phyloP scores from a whole-genome alignment of 176 grass and related monocot species.

The Elaeis guineensis region DNA sequence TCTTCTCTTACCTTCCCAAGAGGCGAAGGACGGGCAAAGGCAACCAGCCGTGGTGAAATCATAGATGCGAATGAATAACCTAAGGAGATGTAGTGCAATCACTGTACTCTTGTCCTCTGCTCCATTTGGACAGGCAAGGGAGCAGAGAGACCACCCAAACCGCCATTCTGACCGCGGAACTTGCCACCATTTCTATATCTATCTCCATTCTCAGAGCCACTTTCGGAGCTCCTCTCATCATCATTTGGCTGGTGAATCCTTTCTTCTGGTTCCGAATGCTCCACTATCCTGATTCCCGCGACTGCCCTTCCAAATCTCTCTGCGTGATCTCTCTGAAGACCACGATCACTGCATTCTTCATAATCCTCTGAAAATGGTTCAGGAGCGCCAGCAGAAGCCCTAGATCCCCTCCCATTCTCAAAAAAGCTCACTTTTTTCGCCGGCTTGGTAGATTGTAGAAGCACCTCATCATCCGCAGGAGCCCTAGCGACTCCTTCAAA shows the following conservation, averaged over 20 bases:
- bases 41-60: too few species aligned
- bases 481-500: too few species aligned
- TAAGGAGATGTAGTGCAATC: background rate
- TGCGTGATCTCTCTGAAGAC: background rate
- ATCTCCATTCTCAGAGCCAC: constrained; percentile 26
- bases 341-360: constrained; percentile 17
- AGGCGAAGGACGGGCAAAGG: too few species aligned
- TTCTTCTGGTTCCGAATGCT: constrained; percentile 10
- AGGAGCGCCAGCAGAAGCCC: background rate
- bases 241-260: constrained; percentile 5
- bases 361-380: constrained; percentile 21
- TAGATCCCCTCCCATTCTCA: constrained; percentile 17
- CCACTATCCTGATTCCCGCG: constrained; percentile 18
- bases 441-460: background rate
- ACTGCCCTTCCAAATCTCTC: constrained; percentile 14
- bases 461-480: too few species aligned
- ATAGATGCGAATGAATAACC: too few species aligned
- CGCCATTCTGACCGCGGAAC: constrained; percentile 18
- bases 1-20: too few species aligned
- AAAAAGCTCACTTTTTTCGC: constrained; percentile 42
- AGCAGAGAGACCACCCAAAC: constrained; percentile 31
- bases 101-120: constrained; percentile 21
- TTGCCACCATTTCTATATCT: background rate
- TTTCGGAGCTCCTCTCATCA: constrained; percentile 28
- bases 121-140: constrained; percentile 65